Base-by-base conservation (phyloP, 2,329 filamentous ascomycete species). In the Paecilomyces sp. region DNA sequence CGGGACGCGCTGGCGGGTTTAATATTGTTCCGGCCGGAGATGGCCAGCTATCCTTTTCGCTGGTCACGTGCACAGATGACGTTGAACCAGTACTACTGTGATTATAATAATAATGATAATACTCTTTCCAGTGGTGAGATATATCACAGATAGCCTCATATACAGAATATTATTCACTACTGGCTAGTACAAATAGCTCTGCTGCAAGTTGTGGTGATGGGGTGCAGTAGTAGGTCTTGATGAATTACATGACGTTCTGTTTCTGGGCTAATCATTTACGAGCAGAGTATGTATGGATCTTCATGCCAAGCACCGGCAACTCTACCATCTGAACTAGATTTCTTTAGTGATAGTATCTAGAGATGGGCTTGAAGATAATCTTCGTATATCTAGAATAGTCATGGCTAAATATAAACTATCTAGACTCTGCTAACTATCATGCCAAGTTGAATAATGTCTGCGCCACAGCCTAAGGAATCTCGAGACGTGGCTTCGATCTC, bases 41-140 rank as follows among this genome's bases (percentile, higher is more conserved):
- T 60, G 59, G 64, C 59, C 64, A 66, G 61, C 64, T 66, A 65
- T 56, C 54, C 60, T 57, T 54, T 61, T 59, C 6, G 8, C 1
- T 2, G 25, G 22, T 47, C 41, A 47, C 41, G 41, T 47, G 41
- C n/a, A 0, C 41, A 22, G 41, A 47, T 47, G 41, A 47, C 15
- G 22, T 22, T 22, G 1, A 2, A 22, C 22, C 22, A 22, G 22
- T 22, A 22, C 22, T 22, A 22, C 22, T 22, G 22, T 22, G 2
- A 22, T 22, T 22, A 22, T 22, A 22, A 22, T 22, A 22, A 22
- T 22, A 22, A 22, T 22, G 2, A 22, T 22, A 22, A 22, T 22
- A 22, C 22, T 22, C 22, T 22, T 22, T 2, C 2, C 1, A 22
- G 22, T 22, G 22, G 22, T 22, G 22, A 22, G 22, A 22, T 22